Conservation (phyloP, 805 yeast species). For the Limtongozyma cylindracea region DNA sequence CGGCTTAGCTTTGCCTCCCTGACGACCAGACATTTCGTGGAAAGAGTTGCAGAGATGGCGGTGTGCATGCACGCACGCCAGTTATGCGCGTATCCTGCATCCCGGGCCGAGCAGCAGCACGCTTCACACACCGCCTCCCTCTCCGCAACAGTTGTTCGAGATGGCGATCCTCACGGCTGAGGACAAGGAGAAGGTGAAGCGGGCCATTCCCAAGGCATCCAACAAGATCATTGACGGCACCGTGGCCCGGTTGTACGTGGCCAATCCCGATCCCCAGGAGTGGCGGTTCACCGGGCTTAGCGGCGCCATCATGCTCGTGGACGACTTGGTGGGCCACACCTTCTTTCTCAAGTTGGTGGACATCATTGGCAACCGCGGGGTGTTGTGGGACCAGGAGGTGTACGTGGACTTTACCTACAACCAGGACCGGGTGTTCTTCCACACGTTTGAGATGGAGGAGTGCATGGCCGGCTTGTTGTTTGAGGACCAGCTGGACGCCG, state of each 20-base stretch:
- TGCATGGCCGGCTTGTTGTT: slow-evolving; percentile 71
- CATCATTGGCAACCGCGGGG: slow-evolving; percentile 59
- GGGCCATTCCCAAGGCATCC: slow-evolving; percentile 71
- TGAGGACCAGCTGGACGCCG: slow-evolving; percentile 74
- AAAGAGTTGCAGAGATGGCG: too few relatives aligned
- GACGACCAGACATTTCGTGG: slow-evolving; percentile 97
- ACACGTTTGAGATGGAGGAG: slow-evolving; percentile 80
- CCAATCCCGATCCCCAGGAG: slow-evolving; percentile 56
- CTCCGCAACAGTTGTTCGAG: too few relatives aligned
- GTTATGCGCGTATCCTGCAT: too few relatives aligned
- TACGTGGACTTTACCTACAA: slow-evolving; percentile 72
- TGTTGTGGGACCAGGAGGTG: slow-evolving; percentile 91
- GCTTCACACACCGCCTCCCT: too few relatives aligned
- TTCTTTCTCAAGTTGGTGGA: slow-evolving; percentile 81
- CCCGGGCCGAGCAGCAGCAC: too few relatives aligned
- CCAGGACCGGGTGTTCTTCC: slow-evolving; percentile 90
- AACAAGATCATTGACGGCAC: slow-evolving; percentile 80
- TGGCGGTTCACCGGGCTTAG: slow-evolving; percentile 80
- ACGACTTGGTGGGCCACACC: slow-evolving; percentile 86
- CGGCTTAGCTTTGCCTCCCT: slow-evolving; percentile 93
- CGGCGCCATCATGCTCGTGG: slow-evolving; percentile 74
- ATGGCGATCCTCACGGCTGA: slow-evolving; percentile 3
- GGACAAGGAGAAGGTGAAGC: slow-evolving; percentile 76
- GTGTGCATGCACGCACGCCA: too few relatives aligned
- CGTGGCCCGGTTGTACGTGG: slow-evolving; percentile 71